Percentiles rank a stretch among this genome's conserved stretches.
Evolutionary conservation across 2,329 filamentous ascomycete genomes (phyloP).

Genomic region (Pyrenophora graminea): DNA sequence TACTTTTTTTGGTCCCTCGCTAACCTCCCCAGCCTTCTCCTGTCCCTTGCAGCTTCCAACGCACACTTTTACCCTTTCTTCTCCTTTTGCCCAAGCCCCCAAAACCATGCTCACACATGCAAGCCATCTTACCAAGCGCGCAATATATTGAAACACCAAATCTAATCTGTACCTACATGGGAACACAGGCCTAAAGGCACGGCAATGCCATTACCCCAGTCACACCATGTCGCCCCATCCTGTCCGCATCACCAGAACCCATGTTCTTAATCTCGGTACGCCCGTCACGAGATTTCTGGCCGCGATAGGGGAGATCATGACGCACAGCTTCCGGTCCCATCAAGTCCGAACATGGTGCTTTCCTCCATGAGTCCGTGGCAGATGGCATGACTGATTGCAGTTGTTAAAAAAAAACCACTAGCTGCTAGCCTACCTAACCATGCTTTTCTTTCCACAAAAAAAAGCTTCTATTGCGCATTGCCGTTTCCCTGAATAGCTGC

Average conservation of each 20-base stretch:
- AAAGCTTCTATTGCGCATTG: too few species aligned
- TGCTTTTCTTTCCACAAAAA: too few species aligned
- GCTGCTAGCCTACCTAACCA: too few species aligned
- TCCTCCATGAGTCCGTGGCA: too few species aligned
- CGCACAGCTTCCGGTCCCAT: background rate
- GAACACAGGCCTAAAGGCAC: conserved; percentile 8
- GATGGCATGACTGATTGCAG: too few species aligned
- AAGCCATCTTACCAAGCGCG: background rate
- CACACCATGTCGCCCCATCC: conserved; percentile 8
- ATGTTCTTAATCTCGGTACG: conserved; percentile 11
- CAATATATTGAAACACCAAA: conserved; percentile 12
- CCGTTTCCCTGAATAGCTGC: too few species aligned
- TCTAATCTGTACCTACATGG: conserved; percentile 4
- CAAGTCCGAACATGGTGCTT: too few species aligned
- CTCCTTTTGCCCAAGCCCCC: background rate
- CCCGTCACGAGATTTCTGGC: conserved; percentile 1
- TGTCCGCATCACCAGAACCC: background rate
- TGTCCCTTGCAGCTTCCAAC: conserved; percentile 4
- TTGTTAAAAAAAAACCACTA: too few species aligned
- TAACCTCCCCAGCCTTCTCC: conserved; percentile 1
- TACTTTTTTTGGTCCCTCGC: conserved; percentile 1
- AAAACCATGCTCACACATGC: background rate
- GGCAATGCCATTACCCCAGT: conserved; percentile 1
- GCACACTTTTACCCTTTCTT: background rate
- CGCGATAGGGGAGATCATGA: conserved; percentile 13